phyloP scores from a whole-genome alignment of 208 protist genomes.

The Perkinsela sp. region DNA sequence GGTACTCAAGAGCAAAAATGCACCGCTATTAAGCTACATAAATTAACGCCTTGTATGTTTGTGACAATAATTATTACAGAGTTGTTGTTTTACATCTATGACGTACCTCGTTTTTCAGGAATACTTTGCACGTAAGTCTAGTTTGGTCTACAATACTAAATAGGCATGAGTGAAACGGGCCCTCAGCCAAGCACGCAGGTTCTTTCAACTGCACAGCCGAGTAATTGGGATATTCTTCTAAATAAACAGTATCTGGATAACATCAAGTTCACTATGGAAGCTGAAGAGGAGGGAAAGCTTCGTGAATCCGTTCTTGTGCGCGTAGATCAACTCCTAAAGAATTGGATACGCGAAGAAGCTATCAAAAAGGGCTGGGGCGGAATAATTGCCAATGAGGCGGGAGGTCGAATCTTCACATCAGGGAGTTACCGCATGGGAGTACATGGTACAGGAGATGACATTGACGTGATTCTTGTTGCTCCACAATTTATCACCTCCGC shows the following conservation, averaged over 20 bases:
- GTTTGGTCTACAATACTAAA: too few species aligned
- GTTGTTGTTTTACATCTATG: too few species aligned
- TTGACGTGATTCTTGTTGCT: constrained; percentile 80
- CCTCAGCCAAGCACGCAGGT: background rate
- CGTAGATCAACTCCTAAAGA: constrained; percentile 37
- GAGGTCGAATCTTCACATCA: constrained; percentile 81
- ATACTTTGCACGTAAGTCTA: too few species aligned
- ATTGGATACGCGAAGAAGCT: constrained; percentile 51
- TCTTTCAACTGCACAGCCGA: background rate
- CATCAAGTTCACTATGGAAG: constrained; percentile 20
- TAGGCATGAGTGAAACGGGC: too few species aligned
- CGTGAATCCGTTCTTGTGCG: constrained; percentile 41
- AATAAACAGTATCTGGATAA: background rate
- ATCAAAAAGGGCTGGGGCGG: constrained; percentile 59
- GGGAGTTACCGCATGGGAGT: constrained; percentile 94
- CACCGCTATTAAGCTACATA: too few species aligned
- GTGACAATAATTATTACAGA: too few species aligned
- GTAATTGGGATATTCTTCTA: background rate
- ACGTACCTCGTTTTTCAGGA: too few species aligned
- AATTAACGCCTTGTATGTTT: too few species aligned
- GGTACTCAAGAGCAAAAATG: too few species aligned
- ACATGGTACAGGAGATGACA: constrained; percentile 76
- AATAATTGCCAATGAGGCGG: constrained; percentile 37
- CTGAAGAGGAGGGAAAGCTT: constrained; percentile 48
- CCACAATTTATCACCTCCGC: constrained; percentile 63